phyloP scores from a whole-genome alignment of 83 land plant genomes.

The Thuja plicata region DNA sequence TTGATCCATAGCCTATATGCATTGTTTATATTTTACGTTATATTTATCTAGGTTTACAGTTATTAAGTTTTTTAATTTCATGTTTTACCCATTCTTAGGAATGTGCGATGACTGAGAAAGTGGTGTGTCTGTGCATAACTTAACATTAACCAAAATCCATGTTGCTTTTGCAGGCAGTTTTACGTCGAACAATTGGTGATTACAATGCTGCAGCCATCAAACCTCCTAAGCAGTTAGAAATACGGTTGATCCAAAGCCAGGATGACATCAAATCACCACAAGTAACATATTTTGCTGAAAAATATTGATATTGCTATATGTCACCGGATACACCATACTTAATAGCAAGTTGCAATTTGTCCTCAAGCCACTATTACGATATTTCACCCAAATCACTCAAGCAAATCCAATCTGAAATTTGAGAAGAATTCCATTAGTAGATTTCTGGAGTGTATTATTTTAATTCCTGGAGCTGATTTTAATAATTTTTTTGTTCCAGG shows the following conservation, averaged over 20 bases:
- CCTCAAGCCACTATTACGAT: background rate
- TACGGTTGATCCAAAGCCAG: constrained; percentile 83
- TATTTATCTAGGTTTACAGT: background rate
- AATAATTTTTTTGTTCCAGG: background rate
- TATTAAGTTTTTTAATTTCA: background rate
- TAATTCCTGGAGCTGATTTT: background rate
- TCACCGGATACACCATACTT: background rate
- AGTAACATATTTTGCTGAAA: constrained; percentile 54
- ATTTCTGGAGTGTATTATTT: background rate
- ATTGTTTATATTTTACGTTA: background rate
- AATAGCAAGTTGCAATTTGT: background rate
- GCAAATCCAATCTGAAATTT: background rate
- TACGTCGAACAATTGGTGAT: constrained; percentile 59
- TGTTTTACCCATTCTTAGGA: background rate
- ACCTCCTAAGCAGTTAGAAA: constrained; percentile 74
- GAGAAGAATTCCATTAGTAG: background rate
- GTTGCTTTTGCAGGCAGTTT: constrained; percentile 57
- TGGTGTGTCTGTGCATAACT: background rate
- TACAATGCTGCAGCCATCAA: constrained; percentile 60
- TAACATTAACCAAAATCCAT: background rate
- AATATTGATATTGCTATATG: background rate
- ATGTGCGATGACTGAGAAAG: background rate
- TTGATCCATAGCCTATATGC: background rate
- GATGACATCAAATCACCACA: constrained; percentile 71
- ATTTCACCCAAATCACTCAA: background rate